Evolutionary conservation across 257 asterid species (phyloP).

Genomic region (Mitragyna speciosa): DNA sequence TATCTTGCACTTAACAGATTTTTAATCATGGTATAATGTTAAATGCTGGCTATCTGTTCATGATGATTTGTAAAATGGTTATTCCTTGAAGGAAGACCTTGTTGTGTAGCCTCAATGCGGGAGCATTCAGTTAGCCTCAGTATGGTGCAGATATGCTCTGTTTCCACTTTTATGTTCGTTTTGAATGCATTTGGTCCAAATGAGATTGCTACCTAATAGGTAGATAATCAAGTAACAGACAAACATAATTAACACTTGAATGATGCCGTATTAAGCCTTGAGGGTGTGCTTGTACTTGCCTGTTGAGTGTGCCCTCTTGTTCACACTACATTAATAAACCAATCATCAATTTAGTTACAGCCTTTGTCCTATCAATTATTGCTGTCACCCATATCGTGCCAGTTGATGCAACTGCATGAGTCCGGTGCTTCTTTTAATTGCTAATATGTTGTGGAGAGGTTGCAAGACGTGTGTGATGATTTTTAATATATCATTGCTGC

Average conservation of each 20-base stretch:
- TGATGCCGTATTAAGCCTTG: not conserved
- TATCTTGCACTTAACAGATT: not conserved
- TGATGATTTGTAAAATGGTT: not conserved
- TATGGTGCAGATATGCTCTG: not conserved
- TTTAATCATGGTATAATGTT: not conserved
- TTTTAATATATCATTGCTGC: not conserved
- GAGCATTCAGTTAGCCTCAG: not conserved
- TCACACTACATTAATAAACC: not conserved
- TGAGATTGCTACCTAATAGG: not conserved
- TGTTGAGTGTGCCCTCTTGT: too few relatives aligned
- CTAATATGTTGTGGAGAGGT: not conserved
- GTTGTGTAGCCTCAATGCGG: not conserved
- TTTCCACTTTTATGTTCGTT: not conserved
- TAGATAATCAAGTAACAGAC: too few relatives aligned
- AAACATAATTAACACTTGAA: too few relatives aligned
- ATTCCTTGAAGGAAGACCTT: not conserved
- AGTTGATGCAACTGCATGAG: not conserved
- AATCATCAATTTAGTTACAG: too few relatives aligned
- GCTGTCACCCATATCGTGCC: too few relatives aligned
- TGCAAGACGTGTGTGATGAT: not conserved
- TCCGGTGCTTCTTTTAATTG: not conserved
- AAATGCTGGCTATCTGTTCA: not conserved
- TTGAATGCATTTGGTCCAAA: not conserved
- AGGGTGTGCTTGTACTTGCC: too few relatives aligned
- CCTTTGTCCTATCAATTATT: not conserved